These are phyloP conservation scores for Phialocephala subalpina DNA, from an alignment of 2,329 filamentous ascomycete species.

Conservation along the genomic window DNA sequence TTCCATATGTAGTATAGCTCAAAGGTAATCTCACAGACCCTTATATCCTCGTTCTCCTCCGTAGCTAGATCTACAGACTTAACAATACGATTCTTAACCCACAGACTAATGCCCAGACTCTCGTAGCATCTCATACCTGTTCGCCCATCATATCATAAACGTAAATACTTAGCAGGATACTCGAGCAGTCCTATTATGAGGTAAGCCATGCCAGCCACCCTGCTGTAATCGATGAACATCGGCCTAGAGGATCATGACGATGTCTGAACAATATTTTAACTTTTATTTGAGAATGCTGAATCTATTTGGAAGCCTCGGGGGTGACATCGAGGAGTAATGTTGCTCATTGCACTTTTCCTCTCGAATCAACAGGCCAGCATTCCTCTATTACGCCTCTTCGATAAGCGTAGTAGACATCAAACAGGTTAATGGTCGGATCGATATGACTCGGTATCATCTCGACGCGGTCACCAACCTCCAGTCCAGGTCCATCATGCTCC, in stretches of 20 bases:
- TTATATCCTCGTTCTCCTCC: too few relatives aligned
- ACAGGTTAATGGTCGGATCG: constrained; percentile 61
- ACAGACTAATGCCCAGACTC: too few relatives aligned
- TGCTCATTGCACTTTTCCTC: constrained; percentile 59
- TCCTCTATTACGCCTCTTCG: constrained; percentile 56
- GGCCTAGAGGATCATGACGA: neutral
- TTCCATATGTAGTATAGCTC: too few relatives aligned
- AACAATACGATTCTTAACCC: too few relatives aligned
- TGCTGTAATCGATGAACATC: neutral
- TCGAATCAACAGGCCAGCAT: constrained; percentile 59
- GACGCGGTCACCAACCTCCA: constrained; percentile 19
- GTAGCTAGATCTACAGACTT: too few relatives aligned
- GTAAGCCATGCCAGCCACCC: neutral
- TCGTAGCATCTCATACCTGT: too few relatives aligned
- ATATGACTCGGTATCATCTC: constrained; percentile 62
- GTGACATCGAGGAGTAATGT: neutral
- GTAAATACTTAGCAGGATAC: neutral
- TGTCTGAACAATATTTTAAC: neutral
- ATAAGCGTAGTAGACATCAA: constrained; percentile 59
- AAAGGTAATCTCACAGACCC: too few relatives aligned
- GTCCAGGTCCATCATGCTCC: constrained; percentile 8
- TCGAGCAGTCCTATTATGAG: neutral
- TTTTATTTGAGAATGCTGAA: constrained; percentile 15
- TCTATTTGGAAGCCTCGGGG: neutral
- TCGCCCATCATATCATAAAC: neutral